These are phyloP conservation scores for Solanum medicagineum DNA, from an alignment of 257 asterid genomes.

Conservation along the genomic window DNA sequence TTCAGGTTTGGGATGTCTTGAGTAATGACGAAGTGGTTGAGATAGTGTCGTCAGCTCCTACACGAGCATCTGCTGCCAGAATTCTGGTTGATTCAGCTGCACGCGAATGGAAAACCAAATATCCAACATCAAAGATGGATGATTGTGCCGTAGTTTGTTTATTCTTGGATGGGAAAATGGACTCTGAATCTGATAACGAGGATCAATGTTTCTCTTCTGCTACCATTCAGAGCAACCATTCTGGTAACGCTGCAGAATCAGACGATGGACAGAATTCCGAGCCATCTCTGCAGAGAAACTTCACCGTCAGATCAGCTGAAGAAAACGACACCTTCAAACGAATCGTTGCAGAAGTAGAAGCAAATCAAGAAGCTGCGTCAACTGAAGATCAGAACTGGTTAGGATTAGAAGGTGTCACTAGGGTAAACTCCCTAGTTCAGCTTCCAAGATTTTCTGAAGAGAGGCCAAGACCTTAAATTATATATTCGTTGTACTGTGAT, in stretches of 20 bases:
- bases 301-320: slow-evolving; percentile 60
- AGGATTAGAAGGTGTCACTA: slow-evolving; percentile 93
- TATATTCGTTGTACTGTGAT: not conserved
- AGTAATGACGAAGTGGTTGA: slow-evolving; percentile 95
- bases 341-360: slow-evolving; percentile 23
- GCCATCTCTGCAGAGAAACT: slow-evolving; percentile 73
- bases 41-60: slow-evolving; percentile 59
- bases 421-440: slow-evolving; percentile 92
- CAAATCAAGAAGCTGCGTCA: slow-evolving; percentile 10
- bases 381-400: slow-evolving; percentile 73
- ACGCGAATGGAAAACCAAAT: slow-evolving; percentile 84
- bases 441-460: slow-evolving; percentile 91
- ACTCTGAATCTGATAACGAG: slow-evolving; percentile 69
- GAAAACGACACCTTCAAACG: slow-evolving; percentile 36
- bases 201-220: slow-evolving; percentile 80
- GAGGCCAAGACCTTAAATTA: slow-evolving; percentile 39
- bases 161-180: slow-evolving; percentile 85
- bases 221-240: slow-evolving; percentile 65
- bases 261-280: slow-evolving; percentile 69
- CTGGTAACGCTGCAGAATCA: slow-evolving; percentile 59
- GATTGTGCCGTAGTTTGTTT: slow-evolving; percentile 95
- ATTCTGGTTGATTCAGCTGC: slow-evolving; percentile 75
- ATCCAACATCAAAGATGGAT: slow-evolving; percentile 93
- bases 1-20: slow-evolving; percentile 94
- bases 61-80: slow-evolving; percentile 78